Evolutionary conservation across 352 stramenopile species (phyloP).

Genomic region (Hyaloperonospora brassicae): DNA sequence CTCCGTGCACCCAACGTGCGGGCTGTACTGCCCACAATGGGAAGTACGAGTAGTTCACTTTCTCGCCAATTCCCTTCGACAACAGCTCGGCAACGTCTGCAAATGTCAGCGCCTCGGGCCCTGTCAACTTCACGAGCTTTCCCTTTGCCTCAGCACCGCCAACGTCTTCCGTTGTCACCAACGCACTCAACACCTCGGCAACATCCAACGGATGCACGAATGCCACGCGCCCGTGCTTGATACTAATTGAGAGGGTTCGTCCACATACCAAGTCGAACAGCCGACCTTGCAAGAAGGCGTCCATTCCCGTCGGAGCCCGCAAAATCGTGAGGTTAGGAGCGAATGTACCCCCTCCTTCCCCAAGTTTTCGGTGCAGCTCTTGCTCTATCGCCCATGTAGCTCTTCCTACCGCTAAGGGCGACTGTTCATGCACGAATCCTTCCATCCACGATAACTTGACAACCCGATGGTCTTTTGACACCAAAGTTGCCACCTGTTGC

Average conservation of each 20-base stretch:
- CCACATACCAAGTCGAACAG: constrained; percentile 53
- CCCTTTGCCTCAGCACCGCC: background rate
- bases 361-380: constrained; percentile 18
- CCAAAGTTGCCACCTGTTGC: constrained; percentile 14
- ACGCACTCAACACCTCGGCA: constrained; percentile 31
- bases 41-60: constrained; percentile 56
- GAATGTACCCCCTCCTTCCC: constrained; percentile 1
- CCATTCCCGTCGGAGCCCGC: constrained; percentile 45
- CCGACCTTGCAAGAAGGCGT: constrained; percentile 43
- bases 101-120: constrained; percentile 51
- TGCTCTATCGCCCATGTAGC: constrained; percentile 45
- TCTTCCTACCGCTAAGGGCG: constrained; percentile 28
- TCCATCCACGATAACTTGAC: constrained; percentile 53
- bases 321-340: constrained; percentile 23
- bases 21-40: constrained; percentile 68
- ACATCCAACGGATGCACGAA: constrained; percentile 60
- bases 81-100: constrained; percentile 39
- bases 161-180: constrained; percentile 13
- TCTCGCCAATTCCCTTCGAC: constrained; percentile 31
- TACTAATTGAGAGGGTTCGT: constrained; percentile 52
- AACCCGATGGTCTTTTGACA: constrained; percentile 23
- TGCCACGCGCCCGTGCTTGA: constrained; percentile 46
- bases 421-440: constrained; percentile 31
- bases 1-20: constrained; percentile 60
- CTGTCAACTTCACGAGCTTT: constrained; percentile 31